Evolutionary conservation across 2,329 filamentous ascomycete genomes (phyloP).

Genomic region (Botrytis porri): DNA sequence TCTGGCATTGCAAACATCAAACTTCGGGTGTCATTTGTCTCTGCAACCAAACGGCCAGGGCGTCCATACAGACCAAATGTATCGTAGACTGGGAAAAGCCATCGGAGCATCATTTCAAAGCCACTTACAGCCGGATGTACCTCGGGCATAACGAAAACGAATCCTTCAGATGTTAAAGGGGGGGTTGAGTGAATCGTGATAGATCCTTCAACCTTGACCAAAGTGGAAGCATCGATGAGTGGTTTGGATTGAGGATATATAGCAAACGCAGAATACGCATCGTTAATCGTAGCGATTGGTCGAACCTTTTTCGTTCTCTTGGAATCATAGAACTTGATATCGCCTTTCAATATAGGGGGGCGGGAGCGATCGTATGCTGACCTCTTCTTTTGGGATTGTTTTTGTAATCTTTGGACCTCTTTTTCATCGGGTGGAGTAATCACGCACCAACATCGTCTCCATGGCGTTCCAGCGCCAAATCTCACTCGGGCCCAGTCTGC

Average conservation of each 20-base stretch:
- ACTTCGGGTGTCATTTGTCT: conserved; percentile 79
- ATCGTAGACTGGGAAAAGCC: conserved; percentile 91
- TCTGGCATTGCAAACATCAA: conserved; percentile 98
- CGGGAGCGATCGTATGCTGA: conserved; percentile 77
- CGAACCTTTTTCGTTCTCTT: conserved; percentile 85
- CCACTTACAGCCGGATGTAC: conserved; percentile 86
- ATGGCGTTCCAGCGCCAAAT: conserved; percentile 93
- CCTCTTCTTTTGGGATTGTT: conserved; percentile 75
- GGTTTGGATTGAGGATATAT: conserved; percentile 95
- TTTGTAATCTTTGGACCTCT: conserved; percentile 79
- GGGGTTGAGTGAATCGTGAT: conserved; percentile 83
- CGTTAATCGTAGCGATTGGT: conserved; percentile 87
- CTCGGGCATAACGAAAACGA: conserved; percentile 98
- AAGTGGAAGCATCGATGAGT: conserved; percentile 87
- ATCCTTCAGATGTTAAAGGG: conserved; percentile 79
- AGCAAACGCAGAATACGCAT: conserved; percentile 89
- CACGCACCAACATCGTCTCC: conserved; percentile 96
- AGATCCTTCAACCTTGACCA: conserved; percentile 89
- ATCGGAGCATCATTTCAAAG: conserved; percentile 92
- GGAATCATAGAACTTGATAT: conserved; percentile 92
- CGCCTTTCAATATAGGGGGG: conserved; percentile 69
- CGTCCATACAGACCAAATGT: conserved; percentile 89
- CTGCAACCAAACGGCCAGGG: conserved; percentile 80
- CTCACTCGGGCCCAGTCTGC: conserved; percentile 95
- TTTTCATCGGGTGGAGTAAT: conserved; percentile 92